Evolutionary conservation across 202 grass and related monocot species (phyloP).

Genomic region (Zoysia matrella): DNA sequence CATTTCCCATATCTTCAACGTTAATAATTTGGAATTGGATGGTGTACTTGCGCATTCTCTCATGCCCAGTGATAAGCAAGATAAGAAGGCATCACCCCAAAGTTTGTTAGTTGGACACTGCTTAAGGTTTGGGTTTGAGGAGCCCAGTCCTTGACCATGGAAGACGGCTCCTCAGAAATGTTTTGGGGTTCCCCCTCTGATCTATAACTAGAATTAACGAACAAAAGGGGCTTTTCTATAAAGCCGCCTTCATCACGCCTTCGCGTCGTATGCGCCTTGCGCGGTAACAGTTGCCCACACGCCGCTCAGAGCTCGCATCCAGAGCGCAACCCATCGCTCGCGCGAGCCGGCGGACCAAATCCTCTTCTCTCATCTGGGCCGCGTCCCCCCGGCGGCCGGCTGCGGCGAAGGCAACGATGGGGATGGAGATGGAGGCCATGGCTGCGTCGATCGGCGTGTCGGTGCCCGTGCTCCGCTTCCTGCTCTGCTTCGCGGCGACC

Average conservation of each 20-base stretch:
- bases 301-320: constrained; percentile 30
- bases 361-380: constrained; percentile 45
- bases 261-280: background rate
- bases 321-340: constrained; percentile 1
- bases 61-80: background rate
- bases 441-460: constrained; percentile 90
- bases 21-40: too few relatives aligned
- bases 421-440: constrained; percentile 74
- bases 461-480: constrained; percentile 89
- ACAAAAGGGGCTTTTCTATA: constrained; percentile 13
- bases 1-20: too few relatives aligned
- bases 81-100: background rate
- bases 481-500: constrained; percentile 91
- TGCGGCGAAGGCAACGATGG: constrained; percentile 49
- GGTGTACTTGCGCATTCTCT: too few relatives aligned
- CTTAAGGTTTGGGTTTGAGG: constrained; percentile 1
- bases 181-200: too few relatives aligned
- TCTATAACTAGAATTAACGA: background rate
- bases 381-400: background rate
- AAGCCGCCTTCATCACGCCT: constrained; percentile 20
- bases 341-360: constrained; percentile 37
- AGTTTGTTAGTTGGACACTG: constrained; percentile 17
- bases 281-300: too few relatives aligned
- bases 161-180: too few relatives aligned
- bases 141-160: background rate